phyloP scores from a whole-genome alignment of 2,329 filamentous ascomycete genomes.

The Microdochium trichocladiopsis region DNA sequence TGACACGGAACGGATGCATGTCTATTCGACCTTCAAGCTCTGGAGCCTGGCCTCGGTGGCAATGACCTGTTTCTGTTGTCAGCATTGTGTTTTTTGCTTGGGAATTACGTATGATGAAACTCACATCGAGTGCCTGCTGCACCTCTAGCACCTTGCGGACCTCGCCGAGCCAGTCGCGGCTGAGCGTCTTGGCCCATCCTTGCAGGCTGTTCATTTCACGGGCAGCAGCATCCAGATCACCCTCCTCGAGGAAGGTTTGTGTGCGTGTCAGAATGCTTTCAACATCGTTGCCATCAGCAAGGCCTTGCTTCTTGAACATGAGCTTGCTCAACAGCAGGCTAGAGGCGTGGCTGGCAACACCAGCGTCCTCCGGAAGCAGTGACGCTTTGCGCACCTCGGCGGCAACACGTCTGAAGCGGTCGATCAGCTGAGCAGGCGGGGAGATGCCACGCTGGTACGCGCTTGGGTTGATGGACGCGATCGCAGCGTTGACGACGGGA shows the following conservation, averaged over 20 bases:
- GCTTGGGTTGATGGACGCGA: constrained; percentile 89
- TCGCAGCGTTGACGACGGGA: constrained; percentile 82
- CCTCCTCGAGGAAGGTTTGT: constrained; percentile 86
- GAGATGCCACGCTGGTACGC: constrained; percentile 92
- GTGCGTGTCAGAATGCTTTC: constrained; percentile 89
- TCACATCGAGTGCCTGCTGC: constrained; percentile 89
- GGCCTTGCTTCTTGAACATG: constrained; percentile 88
- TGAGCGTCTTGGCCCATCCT: constrained; percentile 93
- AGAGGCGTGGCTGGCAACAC: constrained; percentile 88
- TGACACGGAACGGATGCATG: neutral
- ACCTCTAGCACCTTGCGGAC: constrained; percentile 90
- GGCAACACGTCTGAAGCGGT: constrained; percentile 91
- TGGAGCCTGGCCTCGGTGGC: constrained; percentile 84
- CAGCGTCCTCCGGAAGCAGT: constrained; percentile 85
- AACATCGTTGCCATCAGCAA: constrained; percentile 80
- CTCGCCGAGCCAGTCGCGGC: constrained; percentile 88
- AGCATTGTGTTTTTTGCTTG: constrained; percentile 8
- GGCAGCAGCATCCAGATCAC: constrained; percentile 83
- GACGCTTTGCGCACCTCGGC: constrained; percentile 90
- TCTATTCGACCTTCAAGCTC: constrained; percentile 75
- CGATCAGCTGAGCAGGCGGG: constrained; percentile 77
- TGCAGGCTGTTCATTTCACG: constrained; percentile 89
- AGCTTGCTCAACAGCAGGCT: constrained; percentile 87
- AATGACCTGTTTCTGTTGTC: constrained; percentile 58
- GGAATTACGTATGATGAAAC: constrained; percentile 24